Conservation (phyloP, 2,329 filamentous ascomycete species). For the Ilyonectria mors-panacis region DNA sequence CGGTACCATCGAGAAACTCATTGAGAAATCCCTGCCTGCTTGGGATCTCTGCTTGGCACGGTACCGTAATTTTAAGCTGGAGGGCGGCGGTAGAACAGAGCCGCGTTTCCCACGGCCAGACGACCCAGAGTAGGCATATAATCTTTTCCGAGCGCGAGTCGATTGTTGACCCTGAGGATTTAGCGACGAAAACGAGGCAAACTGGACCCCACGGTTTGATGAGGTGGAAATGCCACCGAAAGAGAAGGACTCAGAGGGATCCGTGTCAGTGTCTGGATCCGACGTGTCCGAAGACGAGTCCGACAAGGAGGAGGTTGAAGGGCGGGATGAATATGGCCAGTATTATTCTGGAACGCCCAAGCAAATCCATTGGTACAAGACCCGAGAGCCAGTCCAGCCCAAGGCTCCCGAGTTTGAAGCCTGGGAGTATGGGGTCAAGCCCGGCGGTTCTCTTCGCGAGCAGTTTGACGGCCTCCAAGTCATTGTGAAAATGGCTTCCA, state of each 20-base stretch:
- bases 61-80: neutral
- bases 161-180: neutral
- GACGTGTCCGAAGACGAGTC: neutral
- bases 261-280: neutral
- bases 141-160: neutral
- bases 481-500: constrained; percentile 70
- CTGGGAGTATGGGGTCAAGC: constrained; percentile 50
- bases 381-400: constrained; percentile 34
- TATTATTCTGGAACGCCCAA: neutral
- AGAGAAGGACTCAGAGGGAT: neutral
- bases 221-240: constrained; percentile 10
- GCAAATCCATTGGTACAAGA: constrained; percentile 19
- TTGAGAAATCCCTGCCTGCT: constrained; percentile 55
- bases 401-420: constrained; percentile 49
- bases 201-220: constrained; percentile 21
- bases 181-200: constrained; percentile 32
- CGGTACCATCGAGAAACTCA: constrained; percentile 53
- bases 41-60: constrained; percentile 64
- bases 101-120: constrained; percentile 27
- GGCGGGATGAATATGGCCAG: constrained; percentile 25
- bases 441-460: constrained; percentile 13
- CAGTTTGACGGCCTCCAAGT: constrained; percentile 60
- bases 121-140: constrained; percentile 25
- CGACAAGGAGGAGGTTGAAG: constrained; percentile 31
- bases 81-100: constrained; percentile 33